Evolutionary conservation across 306 rosid genomes (phyloP), one percentile per base, ranked within the genome.

Genomic region (Dalbergia oliveri): DNA sequence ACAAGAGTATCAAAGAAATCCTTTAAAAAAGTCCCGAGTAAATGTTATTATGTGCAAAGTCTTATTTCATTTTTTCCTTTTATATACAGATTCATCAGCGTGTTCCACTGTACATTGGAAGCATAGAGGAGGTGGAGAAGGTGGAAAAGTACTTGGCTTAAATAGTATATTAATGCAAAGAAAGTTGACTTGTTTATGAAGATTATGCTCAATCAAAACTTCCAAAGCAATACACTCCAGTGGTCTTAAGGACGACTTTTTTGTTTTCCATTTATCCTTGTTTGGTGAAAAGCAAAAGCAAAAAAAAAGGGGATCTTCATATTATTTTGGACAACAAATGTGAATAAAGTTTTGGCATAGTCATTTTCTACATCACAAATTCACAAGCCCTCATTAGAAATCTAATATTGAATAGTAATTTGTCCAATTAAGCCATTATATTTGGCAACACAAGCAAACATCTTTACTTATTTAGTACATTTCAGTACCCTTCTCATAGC

Each of bases 91-190:
- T 96, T 72, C 99, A 96, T 83, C 99, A 96, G 71, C 97, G 99
- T 3, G 92, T 93, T 82, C 99, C 99, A 0, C 87, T 93, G 69
- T 96, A 87, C 82, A 96, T 96, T 54, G 99, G 99, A 44, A 96
- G 99, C 71, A 11, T 45, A 54, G 99, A 91, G 19, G 99, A 93
- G 69, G 98, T 96, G 81, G 98, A 93, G 78, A 93, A 96, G 77
- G 84, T 93, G 87, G 98, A 96, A 79, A 93, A 93, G 84, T 96
- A 86, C 73, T 84, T 96, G 69, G 97, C 93, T 77, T 95, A 87
- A 86, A 69, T 69, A 41, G 68, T 21, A 81, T 81, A 66, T 19
- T 51, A 53, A 65, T 53, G 72, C 43, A 68, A 60, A 69, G 12
- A 78, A 66, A 62, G 35, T 61, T 75, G 5, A 75, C 50, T 82